Evolutionary conservation across 2,329 filamentous ascomycete species (phyloP).

Genomic region (Cercospora citrullina): DNA sequence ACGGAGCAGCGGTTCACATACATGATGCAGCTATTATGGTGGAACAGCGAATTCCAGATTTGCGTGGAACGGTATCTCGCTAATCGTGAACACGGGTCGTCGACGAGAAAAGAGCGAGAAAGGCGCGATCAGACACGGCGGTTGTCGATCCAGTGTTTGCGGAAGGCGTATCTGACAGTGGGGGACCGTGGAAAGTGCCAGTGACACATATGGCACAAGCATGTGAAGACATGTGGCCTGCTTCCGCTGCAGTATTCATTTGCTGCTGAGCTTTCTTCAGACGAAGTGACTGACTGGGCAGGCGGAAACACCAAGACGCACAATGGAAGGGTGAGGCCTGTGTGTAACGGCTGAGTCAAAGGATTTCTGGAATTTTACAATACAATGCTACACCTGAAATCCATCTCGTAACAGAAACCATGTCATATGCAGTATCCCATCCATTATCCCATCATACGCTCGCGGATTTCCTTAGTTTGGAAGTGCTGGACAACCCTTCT

Average conservation of each 20-base stretch:
- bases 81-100: neutral
- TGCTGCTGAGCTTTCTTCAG: neutral
- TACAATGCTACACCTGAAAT: neutral
- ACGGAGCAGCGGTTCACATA: neutral
- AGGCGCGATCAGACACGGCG: neutral
- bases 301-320: neutral
- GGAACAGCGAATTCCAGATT: neutral
- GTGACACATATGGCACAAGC: neutral
- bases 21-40: neutral
- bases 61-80: neutral
- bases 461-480: neutral
- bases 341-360: neutral
- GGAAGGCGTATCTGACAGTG: neutral
- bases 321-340: neutral
- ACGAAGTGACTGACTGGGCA: neutral
- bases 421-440: neutral
- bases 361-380: neutral
- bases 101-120: neutral
- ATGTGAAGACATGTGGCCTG: neutral
- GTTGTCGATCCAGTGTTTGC: neutral
- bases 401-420: neutral
- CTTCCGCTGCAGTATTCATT: neutral
- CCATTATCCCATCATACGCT: neutral
- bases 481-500: neutral
- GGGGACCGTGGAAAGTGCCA: neutral